Conservation (phyloP, 805 yeast genomes). For the Yamadazyma insecticola region DNA sequence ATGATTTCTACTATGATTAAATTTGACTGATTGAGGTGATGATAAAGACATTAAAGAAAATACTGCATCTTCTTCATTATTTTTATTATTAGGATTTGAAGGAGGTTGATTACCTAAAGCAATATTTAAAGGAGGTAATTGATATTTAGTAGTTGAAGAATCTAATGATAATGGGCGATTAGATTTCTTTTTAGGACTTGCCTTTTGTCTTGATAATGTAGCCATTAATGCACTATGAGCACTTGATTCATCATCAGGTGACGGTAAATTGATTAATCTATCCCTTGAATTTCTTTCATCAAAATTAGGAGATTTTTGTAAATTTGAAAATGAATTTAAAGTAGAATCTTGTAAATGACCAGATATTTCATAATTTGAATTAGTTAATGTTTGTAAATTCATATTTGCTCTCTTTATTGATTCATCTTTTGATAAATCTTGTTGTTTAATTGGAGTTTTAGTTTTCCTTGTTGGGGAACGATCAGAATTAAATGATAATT, state of each 20-base stretch:
- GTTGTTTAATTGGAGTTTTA: conserved; percentile 8
- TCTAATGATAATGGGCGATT: conserved; percentile 15
- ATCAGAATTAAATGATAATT: conserved; percentile 19
- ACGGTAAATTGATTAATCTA: conserved; percentile 16
- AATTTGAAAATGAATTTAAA: conserved; percentile 3
- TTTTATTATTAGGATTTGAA: conserved; percentile 8
- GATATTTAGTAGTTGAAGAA: conserved; percentile 8
- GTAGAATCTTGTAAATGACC: conserved; percentile 4
- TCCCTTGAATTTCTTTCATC: conserved; percentile 2
- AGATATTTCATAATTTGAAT: conserved; percentile 10
- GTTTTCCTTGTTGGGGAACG: conserved; percentile 23
- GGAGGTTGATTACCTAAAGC: conserved; percentile 10
- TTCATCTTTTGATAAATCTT: conserved; percentile 5
- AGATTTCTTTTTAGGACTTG: neutral
- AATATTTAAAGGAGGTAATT: conserved; percentile 27
- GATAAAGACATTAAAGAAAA: conserved; percentile 52
- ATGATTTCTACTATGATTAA: conserved; percentile 24
- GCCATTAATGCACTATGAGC: conserved; percentile 43
- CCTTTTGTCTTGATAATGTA: conserved; percentile 21
- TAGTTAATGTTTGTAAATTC: conserved; percentile 34
- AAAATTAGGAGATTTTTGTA: conserved; percentile 4
- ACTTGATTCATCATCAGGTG: conserved; percentile 37
- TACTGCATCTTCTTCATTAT: conserved; percentile 51
- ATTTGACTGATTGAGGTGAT: conserved; percentile 40
- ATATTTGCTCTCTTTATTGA: conserved; percentile 22